A percentile compares a stretch with the other conserved stretches of the same genome.
Conservation (phyloP, 179 eudicot species). For the Heliamphora pulchella region DNA sequence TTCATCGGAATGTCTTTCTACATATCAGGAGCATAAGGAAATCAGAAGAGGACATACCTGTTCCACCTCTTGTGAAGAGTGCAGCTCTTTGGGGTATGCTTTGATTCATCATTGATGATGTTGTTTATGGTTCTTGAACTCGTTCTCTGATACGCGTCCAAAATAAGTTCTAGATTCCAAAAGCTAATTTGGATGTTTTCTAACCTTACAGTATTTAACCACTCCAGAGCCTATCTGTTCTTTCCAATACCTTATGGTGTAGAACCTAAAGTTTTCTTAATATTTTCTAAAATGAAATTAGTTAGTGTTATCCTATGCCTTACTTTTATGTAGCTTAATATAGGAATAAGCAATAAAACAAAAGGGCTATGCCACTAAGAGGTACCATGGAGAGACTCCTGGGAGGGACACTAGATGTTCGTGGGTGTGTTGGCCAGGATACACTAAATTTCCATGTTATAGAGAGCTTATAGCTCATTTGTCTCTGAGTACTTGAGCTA, state of each 20-base stretch:
- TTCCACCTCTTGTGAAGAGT: constrained; percentile 86
- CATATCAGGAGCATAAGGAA: constrained; percentile 59
- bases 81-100: constrained; percentile 95
- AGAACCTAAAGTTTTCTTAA: background rate
- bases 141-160: background rate
- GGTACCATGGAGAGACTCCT: too few relatives aligned
- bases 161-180: background rate
- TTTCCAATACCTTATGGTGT: background rate
- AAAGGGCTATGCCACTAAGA: too few relatives aligned
- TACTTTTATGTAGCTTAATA: background rate
- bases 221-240: background rate
- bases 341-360: background rate
- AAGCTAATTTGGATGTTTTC: background rate
- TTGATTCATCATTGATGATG: background rate
- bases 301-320: background rate
- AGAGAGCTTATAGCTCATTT: background rate
- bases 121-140: background rate
- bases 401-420: background rate
- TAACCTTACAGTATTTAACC: background rate
- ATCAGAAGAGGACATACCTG: constrained; percentile 85
- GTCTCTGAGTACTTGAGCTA: background rate
- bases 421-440: background rate
- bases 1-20: background rate
- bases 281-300: too few relatives aligned
- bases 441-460: background rate